phyloP scores from a whole-genome alignment of 345 rosid species.

The Dipteronia sinensis region DNA sequence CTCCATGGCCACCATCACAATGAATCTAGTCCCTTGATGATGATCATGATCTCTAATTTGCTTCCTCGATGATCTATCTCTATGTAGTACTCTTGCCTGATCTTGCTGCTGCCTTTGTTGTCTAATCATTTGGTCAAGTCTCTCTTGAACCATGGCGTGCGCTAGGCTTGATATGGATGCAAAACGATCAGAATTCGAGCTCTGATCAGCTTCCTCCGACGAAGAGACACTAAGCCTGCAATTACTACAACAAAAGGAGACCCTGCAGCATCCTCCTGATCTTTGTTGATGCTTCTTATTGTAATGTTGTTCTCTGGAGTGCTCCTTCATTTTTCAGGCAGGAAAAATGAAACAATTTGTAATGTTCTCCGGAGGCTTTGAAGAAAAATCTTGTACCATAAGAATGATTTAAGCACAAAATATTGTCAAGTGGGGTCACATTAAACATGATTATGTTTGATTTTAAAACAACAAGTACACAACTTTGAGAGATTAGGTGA shows the following conservation, averaged over 20 bases:
- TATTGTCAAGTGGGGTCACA: constrained; percentile 41
- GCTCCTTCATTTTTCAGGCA: constrained; percentile 31
- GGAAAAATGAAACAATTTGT: not conserved
- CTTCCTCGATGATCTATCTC: constrained; percentile 34
- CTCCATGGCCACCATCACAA: constrained; percentile 89
- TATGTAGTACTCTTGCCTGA: constrained; percentile 28
- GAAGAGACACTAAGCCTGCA: constrained; percentile 78
- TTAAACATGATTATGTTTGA: constrained; percentile 53
- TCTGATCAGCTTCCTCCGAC: constrained; percentile 46
- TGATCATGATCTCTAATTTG: constrained; percentile 18
- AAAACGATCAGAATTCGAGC: constrained; percentile 42
- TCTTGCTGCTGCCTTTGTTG: constrained; percentile 47
- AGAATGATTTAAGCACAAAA: constrained; percentile 34
- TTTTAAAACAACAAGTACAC: constrained; percentile 14
- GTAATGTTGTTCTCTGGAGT: constrained; percentile 24
- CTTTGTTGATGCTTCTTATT: constrained; percentile 46
- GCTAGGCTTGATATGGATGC: constrained; percentile 71
- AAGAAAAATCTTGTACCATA: constrained; percentile 21
- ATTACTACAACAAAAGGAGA: constrained; percentile 65
- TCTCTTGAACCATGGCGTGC: constrained; percentile 88
- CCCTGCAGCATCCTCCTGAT: constrained; percentile 61
- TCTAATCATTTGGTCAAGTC: constrained; percentile 76
- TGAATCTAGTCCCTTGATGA: constrained; percentile 47
- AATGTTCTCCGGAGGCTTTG: constrained; percentile 14
- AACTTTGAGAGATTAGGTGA: constrained; percentile 32